Percentiles rank a stretch among this genome's conserved stretches.
Evolutionary conservation across 441 rosid genomes (phyloP).

Genomic region (Corymbia calophylla): DNA sequence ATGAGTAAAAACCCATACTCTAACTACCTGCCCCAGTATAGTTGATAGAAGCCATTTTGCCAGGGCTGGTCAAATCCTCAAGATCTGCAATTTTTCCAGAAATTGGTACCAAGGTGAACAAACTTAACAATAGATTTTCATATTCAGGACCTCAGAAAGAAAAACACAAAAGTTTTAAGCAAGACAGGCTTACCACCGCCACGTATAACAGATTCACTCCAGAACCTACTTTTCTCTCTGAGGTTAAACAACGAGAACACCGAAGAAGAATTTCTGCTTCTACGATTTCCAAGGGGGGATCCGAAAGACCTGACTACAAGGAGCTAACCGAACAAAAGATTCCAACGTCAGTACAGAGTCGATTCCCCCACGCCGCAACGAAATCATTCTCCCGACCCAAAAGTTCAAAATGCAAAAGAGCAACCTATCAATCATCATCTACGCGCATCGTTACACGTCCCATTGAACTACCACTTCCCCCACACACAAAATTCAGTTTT

Average conservation of each 20-base stretch:
- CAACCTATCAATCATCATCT: background rate
- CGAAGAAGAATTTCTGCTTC: constrained; percentile 48
- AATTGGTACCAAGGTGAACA: background rate
- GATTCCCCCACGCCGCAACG: background rate
- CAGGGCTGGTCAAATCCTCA: constrained; percentile 54
- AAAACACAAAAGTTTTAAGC: background rate
- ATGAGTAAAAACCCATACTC: background rate
- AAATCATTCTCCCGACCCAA: background rate
- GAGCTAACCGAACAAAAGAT: constrained; percentile 21
- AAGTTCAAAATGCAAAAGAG: background rate
- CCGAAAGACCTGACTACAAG: constrained; percentile 29
- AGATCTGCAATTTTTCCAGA: constrained; percentile 37
- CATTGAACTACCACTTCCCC: background rate
- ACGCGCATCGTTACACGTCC: background rate
- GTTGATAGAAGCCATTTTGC: constrained; percentile 49
- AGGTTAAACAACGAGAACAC: constrained; percentile 90
- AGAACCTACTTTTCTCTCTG: constrained; percentile 76
- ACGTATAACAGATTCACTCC: constrained; percentile 89
- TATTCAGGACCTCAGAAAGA: background rate
- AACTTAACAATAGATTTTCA: background rate
- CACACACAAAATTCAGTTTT: background rate
- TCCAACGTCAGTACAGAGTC: background rate
- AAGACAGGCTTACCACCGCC: constrained; percentile 18
- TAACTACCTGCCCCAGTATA: constrained; percentile 76
- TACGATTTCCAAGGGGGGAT: constrained; percentile 23